A percentile compares a stretch with the other conserved stretches of the same genome.
These are phyloP conservation scores for Colletotrichum cordylinicola DNA, from an alignment of 2,329 filamentous ascomycete species.

Conservation along the genomic window DNA sequence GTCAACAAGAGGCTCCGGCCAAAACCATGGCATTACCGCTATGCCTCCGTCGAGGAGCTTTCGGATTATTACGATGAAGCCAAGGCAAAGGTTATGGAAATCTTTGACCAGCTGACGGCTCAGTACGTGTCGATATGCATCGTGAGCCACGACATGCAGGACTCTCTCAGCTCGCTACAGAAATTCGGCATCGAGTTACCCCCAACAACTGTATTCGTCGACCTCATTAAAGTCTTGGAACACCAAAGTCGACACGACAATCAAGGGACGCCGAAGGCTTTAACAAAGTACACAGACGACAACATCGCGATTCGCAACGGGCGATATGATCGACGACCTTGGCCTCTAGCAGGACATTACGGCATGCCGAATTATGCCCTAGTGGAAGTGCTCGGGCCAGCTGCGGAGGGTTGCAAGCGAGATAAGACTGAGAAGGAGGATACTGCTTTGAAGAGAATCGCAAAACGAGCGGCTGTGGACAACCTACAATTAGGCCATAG, in stretches of 20 bases:
- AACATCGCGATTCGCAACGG: neutral
- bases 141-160: neutral
- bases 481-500: neutral
- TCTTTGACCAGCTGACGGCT: fast-evolving
- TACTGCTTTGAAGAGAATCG: neutral
- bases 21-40: neutral
- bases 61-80: neutral
- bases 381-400: neutral
- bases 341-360: neutral
- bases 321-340: neutral
- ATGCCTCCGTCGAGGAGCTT: neutral
- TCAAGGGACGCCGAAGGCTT: neutral
- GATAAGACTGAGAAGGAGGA: neutral
- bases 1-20: neutral
- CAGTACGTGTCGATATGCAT: neutral
- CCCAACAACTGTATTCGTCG: neutral
- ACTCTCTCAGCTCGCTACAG: neutral
- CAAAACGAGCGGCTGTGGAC: neutral
- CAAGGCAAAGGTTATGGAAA: neutral
- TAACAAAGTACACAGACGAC: neutral
- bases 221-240: neutral
- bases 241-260: neutral
- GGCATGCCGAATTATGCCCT: neutral
- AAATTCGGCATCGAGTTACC: neutral
- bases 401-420: neutral